phyloP scores from a whole-genome alignment of 1,284 basidiomycete genomes.

The Tetrapyrgos nigripes region DNA sequence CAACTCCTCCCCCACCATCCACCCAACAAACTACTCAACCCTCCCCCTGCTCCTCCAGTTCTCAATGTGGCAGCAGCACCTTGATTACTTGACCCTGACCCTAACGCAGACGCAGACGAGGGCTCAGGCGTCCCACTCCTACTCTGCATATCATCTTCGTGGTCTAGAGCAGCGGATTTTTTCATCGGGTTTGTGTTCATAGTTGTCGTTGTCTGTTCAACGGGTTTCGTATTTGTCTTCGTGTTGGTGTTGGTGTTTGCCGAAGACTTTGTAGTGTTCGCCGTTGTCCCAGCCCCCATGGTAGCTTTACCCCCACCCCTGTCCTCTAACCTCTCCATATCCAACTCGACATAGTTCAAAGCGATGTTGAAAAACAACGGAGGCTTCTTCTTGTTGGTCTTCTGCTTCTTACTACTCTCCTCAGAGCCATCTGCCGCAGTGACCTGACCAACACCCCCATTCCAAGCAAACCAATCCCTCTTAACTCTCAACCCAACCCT shows the following conservation, averaged over 20 bases:
- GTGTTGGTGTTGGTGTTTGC: no score
- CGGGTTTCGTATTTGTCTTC: no score
- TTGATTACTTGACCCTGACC: no score
- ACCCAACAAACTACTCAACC: constrained; percentile 49
- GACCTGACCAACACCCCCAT: no score
- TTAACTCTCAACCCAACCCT: constrained; percentile 65
- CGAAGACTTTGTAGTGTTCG: constrained; percentile 7
- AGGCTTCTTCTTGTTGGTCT: constrained; percentile 70
- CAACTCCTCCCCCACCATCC: constrained; percentile 54
- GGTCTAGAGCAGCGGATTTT: background rate
- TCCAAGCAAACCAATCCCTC: constrained; percentile 80
- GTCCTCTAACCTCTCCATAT: constrained; percentile 78
- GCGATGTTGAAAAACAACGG: constrained; percentile 93
- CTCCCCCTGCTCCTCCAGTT: constrained; percentile 35
- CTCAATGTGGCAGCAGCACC: no score
- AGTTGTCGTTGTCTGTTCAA: background rate
- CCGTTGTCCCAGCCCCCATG: background rate
- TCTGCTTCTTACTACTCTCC: no score
- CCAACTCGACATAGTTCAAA: constrained; percentile 89
- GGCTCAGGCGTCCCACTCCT: constrained; percentile 11
- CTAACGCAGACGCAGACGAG: background rate
- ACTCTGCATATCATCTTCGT: background rate
- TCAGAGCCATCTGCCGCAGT: constrained; percentile 42
- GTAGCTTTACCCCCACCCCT: constrained; percentile 71
- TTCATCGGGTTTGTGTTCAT: no score